These are phyloP conservation scores for Phalaenopsis aphrodite DNA, from an alignment of 106 monocot genomes.

Conservation along the genomic window DNA sequence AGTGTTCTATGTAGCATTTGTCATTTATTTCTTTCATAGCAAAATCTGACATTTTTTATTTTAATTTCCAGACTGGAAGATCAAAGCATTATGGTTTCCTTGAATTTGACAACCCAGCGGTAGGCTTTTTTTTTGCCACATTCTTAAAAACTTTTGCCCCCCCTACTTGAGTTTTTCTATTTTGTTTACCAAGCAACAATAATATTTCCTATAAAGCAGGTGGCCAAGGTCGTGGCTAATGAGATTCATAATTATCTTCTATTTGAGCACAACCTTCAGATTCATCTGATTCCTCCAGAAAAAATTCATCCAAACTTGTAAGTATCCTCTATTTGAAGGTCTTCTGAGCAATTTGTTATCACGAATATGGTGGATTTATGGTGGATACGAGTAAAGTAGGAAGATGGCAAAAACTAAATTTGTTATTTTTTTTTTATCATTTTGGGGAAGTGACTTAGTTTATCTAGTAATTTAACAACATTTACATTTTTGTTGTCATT, in stretches of 20 bases:
- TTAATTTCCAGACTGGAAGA: constrained; percentile 61
- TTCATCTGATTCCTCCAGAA: constrained; percentile 69
- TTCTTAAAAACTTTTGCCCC: neutral
- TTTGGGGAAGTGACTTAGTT: neutral
- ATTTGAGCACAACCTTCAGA: constrained; percentile 81
- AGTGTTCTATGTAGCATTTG: neutral
- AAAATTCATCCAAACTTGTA: constrained; percentile 80
- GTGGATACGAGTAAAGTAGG: neutral
- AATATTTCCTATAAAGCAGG: constrained; percentile 33
- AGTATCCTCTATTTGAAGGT: constrained; percentile 9
- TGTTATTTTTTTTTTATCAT: neutral
- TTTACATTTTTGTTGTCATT: neutral
- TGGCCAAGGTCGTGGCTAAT: constrained; percentile 95
- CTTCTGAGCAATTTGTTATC: neutral
- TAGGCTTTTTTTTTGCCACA: constrained; percentile 10
- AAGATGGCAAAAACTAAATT: neutral
- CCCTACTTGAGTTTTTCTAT: neutral
- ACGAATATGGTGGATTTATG: neutral
- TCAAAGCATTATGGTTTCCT: constrained; percentile 89
- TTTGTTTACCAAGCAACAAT: neutral
- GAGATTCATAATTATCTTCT: constrained; percentile 84
- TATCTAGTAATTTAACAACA: neutral
- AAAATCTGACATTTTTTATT: constrained; percentile 3
- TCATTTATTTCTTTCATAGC: neutral
- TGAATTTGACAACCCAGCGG: constrained; percentile 93